These are phyloP conservation scores for Russula sp. DNA, from an alignment of 768 basidiomycete genomes.

Conservation along the genomic window DNA sequence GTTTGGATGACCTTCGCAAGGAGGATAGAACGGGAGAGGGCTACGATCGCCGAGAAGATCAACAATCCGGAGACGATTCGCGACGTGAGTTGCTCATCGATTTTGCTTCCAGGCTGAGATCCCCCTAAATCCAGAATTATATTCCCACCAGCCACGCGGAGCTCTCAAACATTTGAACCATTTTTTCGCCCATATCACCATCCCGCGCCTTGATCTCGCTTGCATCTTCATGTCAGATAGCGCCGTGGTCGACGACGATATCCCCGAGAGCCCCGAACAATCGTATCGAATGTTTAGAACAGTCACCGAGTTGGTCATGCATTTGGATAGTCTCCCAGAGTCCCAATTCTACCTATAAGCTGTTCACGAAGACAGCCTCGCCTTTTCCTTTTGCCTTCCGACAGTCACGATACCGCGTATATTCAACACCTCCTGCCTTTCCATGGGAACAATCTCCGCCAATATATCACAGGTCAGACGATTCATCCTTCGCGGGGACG, in stretches of 20 bases:
- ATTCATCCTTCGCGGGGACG: slow-evolving; percentile 23
- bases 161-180: slow-evolving; percentile 24
- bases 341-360: slow-evolving; percentile 24
- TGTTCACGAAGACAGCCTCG: slow-evolving; percentile 16
- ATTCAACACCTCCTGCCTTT: slow-evolving; percentile 13
- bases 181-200: slow-evolving; percentile 13
- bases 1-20: slow-evolving; percentile 13
- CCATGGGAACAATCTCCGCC: slow-evolving; percentile 19
- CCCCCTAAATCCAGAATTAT: no score
- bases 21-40: slow-evolving; percentile 14
- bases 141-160: slow-evolving; percentile 23
- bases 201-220: slow-evolving; percentile 20
- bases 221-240: slow-evolving; percentile 26
- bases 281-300: slow-evolving; percentile 16
- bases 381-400: slow-evolving; percentile 25
- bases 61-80: slow-evolving; percentile 17
- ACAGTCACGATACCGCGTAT: slow-evolving; percentile 15
- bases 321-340: slow-evolving; percentile 24
- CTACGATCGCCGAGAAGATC: slow-evolving; percentile 5
- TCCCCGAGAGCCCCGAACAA: slow-evolving; percentile 19
- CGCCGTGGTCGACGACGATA: slow-evolving; percentile 24
- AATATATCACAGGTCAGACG: slow-evolving; percentile 16
- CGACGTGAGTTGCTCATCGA: slow-evolving; percentile 15
- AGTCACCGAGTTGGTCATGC: slow-evolving; percentile 23
- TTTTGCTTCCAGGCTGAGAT: neutral